Conservation (phyloP, 2,329 filamentous ascomycete genomes). For the Nemania sp. region DNA sequence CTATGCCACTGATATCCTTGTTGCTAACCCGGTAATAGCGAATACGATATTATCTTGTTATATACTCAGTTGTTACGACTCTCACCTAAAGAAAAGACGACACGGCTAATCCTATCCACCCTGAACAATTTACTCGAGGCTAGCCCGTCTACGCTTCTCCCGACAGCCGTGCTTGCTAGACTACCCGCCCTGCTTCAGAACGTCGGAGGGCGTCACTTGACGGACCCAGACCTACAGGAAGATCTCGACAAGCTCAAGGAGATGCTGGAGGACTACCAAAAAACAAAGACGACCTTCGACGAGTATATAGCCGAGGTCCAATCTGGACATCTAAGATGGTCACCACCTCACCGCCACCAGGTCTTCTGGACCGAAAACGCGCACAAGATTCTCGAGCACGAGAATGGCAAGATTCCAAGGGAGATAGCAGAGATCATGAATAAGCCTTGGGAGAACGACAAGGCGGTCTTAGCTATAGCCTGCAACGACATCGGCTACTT, state of each 20-base stretch:
- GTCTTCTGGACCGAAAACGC: conserved; percentile 94
- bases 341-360: conserved; percentile 82
- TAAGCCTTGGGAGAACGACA: conserved; percentile 75
- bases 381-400: conserved; percentile 79
- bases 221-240: conserved; percentile 66
- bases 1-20: neutral
- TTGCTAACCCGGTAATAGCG: conserved; percentile 56
- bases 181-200: conserved; percentile 71
- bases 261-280: conserved; percentile 67
- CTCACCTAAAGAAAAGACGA: conserved; percentile 98
- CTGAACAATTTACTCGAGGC: conserved; percentile 79
- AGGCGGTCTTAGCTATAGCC: conserved; percentile 86
- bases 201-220: conserved; percentile 62
- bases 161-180: conserved; percentile 82
- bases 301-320: conserved; percentile 88
- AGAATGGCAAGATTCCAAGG: conserved; percentile 76
- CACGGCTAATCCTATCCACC: conserved; percentile 84
- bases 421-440: conserved; percentile 83
- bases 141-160: conserved; percentile 74
- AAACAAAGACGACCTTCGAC: conserved; percentile 77
- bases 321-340: conserved; percentile 88
- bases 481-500: conserved; percentile 90
- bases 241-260: conserved; percentile 64
- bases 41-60: conserved; percentile 88
- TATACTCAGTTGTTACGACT: conserved; percentile 91